Evolutionary conservation across 495 filamentous ascomycete genomes (phyloP).

Genomic region (Xylaria bambusicola): DNA sequence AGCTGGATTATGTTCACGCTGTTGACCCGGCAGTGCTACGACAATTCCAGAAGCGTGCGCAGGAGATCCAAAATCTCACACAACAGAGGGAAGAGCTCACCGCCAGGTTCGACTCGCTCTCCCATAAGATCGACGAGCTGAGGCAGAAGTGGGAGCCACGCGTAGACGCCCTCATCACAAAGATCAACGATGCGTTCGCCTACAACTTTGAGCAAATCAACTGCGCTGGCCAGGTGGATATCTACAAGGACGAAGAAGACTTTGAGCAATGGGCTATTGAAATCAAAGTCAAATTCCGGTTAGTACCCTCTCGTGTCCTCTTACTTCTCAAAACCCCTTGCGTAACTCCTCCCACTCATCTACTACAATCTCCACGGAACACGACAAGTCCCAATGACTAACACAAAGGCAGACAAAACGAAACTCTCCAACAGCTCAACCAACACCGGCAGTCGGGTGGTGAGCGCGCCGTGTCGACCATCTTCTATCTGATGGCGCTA

Average conservation of each 20-base stretch:
- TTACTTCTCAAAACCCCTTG: background rate
- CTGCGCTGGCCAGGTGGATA: slow-evolving; percentile 87
- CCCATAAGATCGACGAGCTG: slow-evolving; percentile 55
- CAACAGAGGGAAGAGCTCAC: slow-evolving; percentile 50
- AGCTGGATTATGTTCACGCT: slow-evolving; percentile 77
- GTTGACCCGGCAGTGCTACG: slow-evolving; percentile 74
- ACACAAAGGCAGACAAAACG: slow-evolving; percentile 61
- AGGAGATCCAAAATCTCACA: slow-evolving; percentile 47
- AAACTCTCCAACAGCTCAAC: slow-evolving; percentile 79
- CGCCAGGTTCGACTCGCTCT: slow-evolving; percentile 48
- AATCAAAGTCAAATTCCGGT: slow-evolving; percentile 93
- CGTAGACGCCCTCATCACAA: slow-evolving; percentile 72
- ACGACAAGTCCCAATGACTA: background rate
- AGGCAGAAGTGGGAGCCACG: slow-evolving; percentile 77
- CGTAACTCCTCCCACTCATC: background rate
- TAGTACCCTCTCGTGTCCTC: slow-evolving; percentile 26
- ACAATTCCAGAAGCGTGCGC: slow-evolving; percentile 73
- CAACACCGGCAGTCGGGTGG: slow-evolving; percentile 94
- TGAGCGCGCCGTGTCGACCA: slow-evolving; percentile 93
- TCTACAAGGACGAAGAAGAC: slow-evolving; percentile 76
- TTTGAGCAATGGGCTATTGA: slow-evolving; percentile 94
- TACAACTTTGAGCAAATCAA: slow-evolving; percentile 91
- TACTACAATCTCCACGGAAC: no score
- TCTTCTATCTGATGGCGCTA: slow-evolving; percentile 99
- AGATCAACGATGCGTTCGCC: slow-evolving; percentile 86